A percentile compares a stretch with the other conserved stretches of the same genome.
Evolutionary conservation across 805 yeast species (phyloP).

Genomic region (Nakazawaea anatomiae): DNA sequence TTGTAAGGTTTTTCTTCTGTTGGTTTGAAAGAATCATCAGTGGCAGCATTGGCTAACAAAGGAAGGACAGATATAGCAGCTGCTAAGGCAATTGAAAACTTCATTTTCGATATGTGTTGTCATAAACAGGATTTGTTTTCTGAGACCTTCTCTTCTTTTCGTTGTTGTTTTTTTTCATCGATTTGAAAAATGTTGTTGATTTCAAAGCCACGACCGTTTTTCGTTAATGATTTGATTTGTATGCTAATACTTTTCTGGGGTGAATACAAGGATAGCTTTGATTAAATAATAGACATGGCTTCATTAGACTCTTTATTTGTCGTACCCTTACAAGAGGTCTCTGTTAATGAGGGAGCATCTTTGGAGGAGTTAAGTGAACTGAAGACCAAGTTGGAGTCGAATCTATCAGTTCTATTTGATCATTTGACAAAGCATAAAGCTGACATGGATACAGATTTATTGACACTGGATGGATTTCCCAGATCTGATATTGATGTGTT

Average conservation of each 20-base stretch:
- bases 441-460: slow-evolving; percentile 59
- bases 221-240: neutral
- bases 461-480: slow-evolving; percentile 79
- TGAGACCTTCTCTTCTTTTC: neutral
- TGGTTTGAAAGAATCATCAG: slow-evolving; percentile 22
- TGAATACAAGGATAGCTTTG: too few species aligned
- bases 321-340: slow-evolving; percentile 10
- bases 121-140: neutral
- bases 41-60: slow-evolving; percentile 7
- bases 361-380: slow-evolving; percentile 20
- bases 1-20: slow-evolving; percentile 34
- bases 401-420: slow-evolving; percentile 34
- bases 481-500: slow-evolving; percentile 78
- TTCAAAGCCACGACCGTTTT: neutral
- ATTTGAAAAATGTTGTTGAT: slow-evolving; percentile 3
- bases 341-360: neutral
- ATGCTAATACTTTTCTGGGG: too few species aligned
- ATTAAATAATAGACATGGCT: neutral
- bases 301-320: slow-evolving; percentile 3
- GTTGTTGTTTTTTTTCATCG: neutral
- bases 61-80: neutral
- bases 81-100: slow-evolving; percentile 13
- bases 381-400: slow-evolving; percentile 34
- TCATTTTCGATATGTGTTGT: slow-evolving; percentile 12
- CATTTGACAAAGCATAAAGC: slow-evolving; percentile 39